Conservation (phyloP, 176 grass and related monocot genomes). For the Aegilops longissima region DNA sequence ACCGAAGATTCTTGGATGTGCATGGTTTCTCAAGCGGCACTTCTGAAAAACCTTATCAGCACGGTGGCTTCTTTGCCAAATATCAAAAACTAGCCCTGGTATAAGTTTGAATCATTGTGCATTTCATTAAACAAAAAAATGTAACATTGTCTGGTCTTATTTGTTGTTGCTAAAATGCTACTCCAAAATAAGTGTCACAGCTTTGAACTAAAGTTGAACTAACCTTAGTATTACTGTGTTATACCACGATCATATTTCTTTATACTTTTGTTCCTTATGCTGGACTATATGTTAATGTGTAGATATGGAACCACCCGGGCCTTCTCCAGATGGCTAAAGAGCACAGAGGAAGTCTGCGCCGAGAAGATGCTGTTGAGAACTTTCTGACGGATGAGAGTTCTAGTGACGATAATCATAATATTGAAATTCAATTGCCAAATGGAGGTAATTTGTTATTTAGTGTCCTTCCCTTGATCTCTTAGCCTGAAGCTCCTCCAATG, state of each 20-base stretch:
- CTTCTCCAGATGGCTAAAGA: conserved; percentile 91
- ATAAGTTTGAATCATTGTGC: conserved; percentile 16
- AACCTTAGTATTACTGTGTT: background rate
- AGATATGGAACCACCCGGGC: conserved; percentile 99
- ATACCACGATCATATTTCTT: background rate
- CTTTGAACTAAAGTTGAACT: no score
- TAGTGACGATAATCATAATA: conserved; percentile 94
- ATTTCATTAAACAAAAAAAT: conserved; percentile 24
- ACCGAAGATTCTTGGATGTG: conserved; percentile 91
- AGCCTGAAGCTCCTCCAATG: background rate
- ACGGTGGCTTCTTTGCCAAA: conserved; percentile 84
- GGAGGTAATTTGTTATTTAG: conserved; percentile 60
- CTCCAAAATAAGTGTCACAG: no score
- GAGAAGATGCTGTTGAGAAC: conserved; percentile 71
- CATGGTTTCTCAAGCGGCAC: conserved; percentile 74
- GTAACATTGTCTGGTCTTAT: background rate
- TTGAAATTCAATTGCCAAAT: conserved; percentile 55
- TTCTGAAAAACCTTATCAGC: conserved; percentile 65
- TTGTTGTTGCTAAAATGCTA: background rate
- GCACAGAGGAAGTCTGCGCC: conserved; percentile 56
- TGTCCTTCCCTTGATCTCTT: background rate
- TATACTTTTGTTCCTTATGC: conserved; percentile 16
- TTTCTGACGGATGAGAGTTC: conserved; percentile 86
- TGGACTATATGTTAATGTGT: conserved; percentile 22
- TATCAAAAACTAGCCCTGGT: conserved; percentile 93